Evolutionary conservation across 2,329 filamentous ascomycete genomes (phyloP), one percentile per base, ranked within the genome.

Genomic region (Corinectria fuckeliana): DNA sequence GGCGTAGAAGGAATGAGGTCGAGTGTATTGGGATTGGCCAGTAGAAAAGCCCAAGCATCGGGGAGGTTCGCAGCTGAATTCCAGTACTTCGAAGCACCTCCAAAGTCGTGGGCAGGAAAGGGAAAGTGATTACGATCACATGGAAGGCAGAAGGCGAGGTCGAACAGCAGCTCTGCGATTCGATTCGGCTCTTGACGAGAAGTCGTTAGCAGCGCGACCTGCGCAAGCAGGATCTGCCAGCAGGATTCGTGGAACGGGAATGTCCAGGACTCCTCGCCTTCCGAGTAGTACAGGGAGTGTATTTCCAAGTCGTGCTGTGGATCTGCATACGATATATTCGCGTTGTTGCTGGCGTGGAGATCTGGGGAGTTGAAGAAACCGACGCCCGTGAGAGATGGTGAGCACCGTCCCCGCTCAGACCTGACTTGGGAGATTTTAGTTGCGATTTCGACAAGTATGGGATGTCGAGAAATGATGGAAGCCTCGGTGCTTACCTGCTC

Each of bases 221-320:
- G 41, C 3, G 25, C 36, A 1, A 60, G 42, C 5, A 57, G 42
- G 2, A 57, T 41, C 36, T 41, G 5, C 58, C 53, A 60, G 13
- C 58, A 60, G 16, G 34, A 16, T 11, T 60, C 48, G 16, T 60
- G 57, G 5, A 60, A 60, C 8, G 11, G 25, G 38, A 60, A 60
- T 1, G 47, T 42, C 26, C 58, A 41, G 0, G 47, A n/a, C 4
- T 38, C 4, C 1, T 7, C 9, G 0, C 14, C 3, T 1, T 7
- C 0, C 2, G 26, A 44, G n/a, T 39, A 32, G 1, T 8, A 3
- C 2, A 60, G 34, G 5, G 14, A 9, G 7, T 44, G 11, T 4
- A 0, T 4, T 18, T 18, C 5, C 14, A 60, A 11, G 13, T 41
- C 8, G 6, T 21, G 28, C 1, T 6, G 18, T 13, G 48, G 20